A percentile compares a stretch with the other conserved stretches of the same genome.
These are phyloP conservation scores for Trichoderma sp. DNA, from an alignment of 2,329 filamentous ascomycete species.

Conservation along the genomic window DNA sequence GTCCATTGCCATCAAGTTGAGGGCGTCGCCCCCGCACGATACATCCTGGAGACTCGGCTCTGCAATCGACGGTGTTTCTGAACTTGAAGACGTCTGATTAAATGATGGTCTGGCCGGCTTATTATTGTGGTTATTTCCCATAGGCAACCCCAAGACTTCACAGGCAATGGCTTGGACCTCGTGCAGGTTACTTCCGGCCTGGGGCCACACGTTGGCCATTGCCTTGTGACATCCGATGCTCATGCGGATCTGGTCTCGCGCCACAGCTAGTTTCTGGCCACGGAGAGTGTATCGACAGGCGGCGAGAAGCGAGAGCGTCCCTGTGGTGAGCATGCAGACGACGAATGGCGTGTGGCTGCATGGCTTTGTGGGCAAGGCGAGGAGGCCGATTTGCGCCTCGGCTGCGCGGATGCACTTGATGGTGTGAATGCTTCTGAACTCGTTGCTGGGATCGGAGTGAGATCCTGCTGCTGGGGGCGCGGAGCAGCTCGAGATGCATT, in stretches of 20 bases:
- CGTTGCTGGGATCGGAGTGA: constrained; percentile 25
- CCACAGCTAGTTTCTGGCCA: constrained; percentile 37
- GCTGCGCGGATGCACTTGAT: constrained; percentile 41
- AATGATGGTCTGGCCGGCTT: neutral
- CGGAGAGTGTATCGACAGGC: constrained; percentile 42
- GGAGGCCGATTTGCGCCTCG: constrained; percentile 42
- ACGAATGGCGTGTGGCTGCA: constrained; percentile 44
- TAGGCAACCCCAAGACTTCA: constrained; percentile 31
- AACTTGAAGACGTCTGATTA: neutral
- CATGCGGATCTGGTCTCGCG: constrained; percentile 46
- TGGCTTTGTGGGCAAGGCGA: constrained; percentile 39
- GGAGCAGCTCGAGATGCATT: constrained; percentile 43
- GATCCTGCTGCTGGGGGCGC: constrained; percentile 26
- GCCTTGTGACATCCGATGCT: constrained; percentile 44
- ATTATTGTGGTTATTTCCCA: neutral
- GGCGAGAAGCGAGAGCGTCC: constrained; percentile 40
- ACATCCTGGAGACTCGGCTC: neutral
- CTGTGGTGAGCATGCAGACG: constrained; percentile 45
- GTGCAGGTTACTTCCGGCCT: constrained; percentile 39
- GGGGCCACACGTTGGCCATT: constrained; percentile 42
- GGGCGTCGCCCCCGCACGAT: neutral
- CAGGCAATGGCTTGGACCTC: constrained; percentile 45
- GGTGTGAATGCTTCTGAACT: constrained; percentile 42
- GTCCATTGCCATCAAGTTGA: constrained; percentile 10
- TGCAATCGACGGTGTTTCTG: constrained; percentile 1